Evolutionary conservation across 2,329 filamentous ascomycete genomes (phyloP), one percentile per base, ranked within the genome.

Genomic region (Tothia fuscella): DNA sequence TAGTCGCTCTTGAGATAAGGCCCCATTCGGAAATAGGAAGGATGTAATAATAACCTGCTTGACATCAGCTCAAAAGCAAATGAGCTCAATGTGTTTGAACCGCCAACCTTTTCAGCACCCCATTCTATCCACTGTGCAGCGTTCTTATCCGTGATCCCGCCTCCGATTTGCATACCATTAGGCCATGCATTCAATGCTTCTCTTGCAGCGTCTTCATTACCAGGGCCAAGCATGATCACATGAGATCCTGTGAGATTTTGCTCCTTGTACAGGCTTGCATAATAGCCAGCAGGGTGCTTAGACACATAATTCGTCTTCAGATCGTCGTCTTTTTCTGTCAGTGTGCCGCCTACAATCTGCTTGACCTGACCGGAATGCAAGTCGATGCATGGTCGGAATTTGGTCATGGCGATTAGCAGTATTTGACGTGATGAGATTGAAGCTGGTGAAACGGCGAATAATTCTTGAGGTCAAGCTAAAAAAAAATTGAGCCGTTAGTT

Each of bases 291-390:
- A 7, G 88, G 82, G 47, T 89, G 78, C 37, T 79, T 74, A 7
- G 91, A 95, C 47, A 94, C 81, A 66, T 86, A 88, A 63, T 98
- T 98, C 36, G 89, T 96, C 65, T 86, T 82, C 43, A 96, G 72
- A 5, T 53, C 44, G 35, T 50, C 51, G 2, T 53, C 50, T 3
- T 52, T 53, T 6, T 53, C 54, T 21, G 55, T 59, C 47, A 98
- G 74, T 2, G 91, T 96, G 46, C 91, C 89, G 51, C 91, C 91
- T 30, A 98, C 88, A 52, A 98, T 98, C 62, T 98, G 91, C 68
- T 98, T 98, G 46, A 98, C 91, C 58, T 89, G 81, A 12, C 91
- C 91, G n/a, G 88, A 81, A 62, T 98, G 91, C 41, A 98, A 75
- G 65, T 98, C 91, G 62, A 98, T 96, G 58, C 91, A 98, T 16